phyloP scores from a whole-genome alignment of 2,329 filamentous ascomycete genomes.

The Fusarium equiseti region DNA sequence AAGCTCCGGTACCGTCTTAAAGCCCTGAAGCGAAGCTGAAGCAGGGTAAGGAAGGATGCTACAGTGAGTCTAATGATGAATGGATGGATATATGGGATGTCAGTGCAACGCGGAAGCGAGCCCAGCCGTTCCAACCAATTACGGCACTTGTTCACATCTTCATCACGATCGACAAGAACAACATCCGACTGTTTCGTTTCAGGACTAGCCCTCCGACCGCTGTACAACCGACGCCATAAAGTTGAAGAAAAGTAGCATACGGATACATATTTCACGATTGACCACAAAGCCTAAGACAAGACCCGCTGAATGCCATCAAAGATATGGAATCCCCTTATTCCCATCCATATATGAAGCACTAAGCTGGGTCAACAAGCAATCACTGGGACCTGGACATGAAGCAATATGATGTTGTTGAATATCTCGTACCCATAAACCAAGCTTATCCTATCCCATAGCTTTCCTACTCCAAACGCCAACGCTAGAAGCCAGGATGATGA shows the following conservation, averaged over 20 bases:
- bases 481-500: conserved; percentile 42
- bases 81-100: not conserved
- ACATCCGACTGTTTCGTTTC: conserved; percentile 34
- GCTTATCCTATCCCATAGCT: conserved; percentile 3
- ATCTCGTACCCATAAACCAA: conserved; percentile 26
- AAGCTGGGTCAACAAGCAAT: conserved; percentile 2
- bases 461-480: conserved; percentile 44
- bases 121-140: conserved; percentile 29
- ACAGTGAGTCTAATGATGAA: conserved; percentile 13
- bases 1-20: conserved; percentile 1
- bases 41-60: conserved; percentile 10
- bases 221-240: not conserved
- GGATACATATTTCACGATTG: conserved; percentile 21
- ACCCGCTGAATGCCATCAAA: conserved; percentile 18
- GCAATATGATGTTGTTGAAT: conserved; percentile 19
- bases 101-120: conserved; percentile 21
- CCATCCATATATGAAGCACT: conserved; percentile 5
- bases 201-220: conserved; percentile 14
- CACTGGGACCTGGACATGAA: conserved; percentile 15
- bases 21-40: conserved; percentile 19
- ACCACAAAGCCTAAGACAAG: conserved; percentile 10
- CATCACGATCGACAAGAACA: conserved; percentile 40
- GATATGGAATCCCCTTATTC: conserved; percentile 5
- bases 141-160: conserved; percentile 36
- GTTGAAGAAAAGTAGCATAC: not conserved